Base-by-base conservation (phyloP, 108 stramenopile genomes). In the Nitzschia putrida region DNA sequence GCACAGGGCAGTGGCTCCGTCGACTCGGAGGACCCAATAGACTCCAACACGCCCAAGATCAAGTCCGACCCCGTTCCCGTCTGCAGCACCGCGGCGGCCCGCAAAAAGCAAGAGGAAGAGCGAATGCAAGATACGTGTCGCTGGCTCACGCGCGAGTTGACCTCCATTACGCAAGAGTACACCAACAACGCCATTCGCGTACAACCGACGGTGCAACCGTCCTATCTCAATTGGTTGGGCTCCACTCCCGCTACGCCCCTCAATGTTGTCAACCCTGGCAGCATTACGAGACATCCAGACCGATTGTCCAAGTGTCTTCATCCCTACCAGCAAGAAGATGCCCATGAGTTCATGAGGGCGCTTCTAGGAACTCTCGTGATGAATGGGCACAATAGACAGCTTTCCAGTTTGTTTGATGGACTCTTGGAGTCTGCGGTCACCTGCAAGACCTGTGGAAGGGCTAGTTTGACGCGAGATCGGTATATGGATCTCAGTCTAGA, bases 401-500 rank as follows among this genome's bases (percentile, higher is more conserved):
- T 94, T 1, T 90, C 88, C 14, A 85, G 85, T 70, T 73, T 94
- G 2, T 94, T 91, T 68, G 93, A 94, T 71, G 93, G 93, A 14
- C 69, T 91, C n/a, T 68, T 94, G n/a, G 90, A 92, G 57, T 81
- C 79, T 45, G 71, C 89, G 11, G 88, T 94, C n/a, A 92, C 88
- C 1, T 94, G 93, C 61, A 83, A 90, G 47, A 80, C 81, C 0
- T 94, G 93, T 77, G 59, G 71, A 12, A 79, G 84, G 57, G 64
- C 80, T 13, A 87, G 85, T 63, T 68, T 90, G 8, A 94, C 93
- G 5, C 72, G 90, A 64, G 93, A 94, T 66, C 71, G 90, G 43
- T 94, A 92, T 57, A 92, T 94, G 93, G 93, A 94, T 61, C 78
- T 94, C 21, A 87, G 85, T 60, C 68, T 94, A 6, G 90, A 94